phyloP scores from a whole-genome alignment of 306 rosid genomes.

The Prunus kanzakura region DNA sequence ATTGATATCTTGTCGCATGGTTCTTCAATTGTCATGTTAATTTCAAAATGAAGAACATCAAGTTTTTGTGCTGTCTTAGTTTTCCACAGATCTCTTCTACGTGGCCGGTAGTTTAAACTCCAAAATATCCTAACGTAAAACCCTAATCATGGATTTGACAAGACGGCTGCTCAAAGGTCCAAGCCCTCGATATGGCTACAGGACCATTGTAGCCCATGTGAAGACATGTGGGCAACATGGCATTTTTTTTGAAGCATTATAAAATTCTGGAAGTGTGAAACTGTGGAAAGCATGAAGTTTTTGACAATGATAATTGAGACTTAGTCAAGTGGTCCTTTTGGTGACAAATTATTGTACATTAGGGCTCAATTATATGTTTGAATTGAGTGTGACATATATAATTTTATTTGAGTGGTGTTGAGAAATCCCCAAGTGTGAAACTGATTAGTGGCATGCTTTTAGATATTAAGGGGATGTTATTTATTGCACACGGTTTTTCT shows the following conservation, averaged over 20 bases:
- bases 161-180: constrained; percentile 15
- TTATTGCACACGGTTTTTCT: no score
- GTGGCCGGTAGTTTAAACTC: not conserved
- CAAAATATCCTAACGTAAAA: not conserved
- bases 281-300: not conserved
- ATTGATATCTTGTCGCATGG: not conserved
- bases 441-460: no score
- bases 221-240: constrained; percentile 45
- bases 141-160: constrained; percentile 40
- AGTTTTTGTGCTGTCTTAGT: not conserved
- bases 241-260: constrained; percentile 20
- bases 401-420: constrained; percentile 15
- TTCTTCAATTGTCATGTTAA: not conserved
- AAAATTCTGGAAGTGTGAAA: not conserved
- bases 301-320: constrained; percentile 20
- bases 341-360: constrained; percentile 8
- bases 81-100: not conserved
- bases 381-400: constrained; percentile 22
- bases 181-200: constrained; percentile 2
- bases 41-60: not conserved
- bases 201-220: constrained; percentile 82
- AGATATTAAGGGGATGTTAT: no score
- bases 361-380: constrained; percentile 25
- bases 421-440: not conserved
- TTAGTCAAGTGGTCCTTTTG: constrained; percentile 44